Evolutionary conservation across 163 green algal species (phyloP), one percentile per base, ranked within the genome.

Genomic region (Prototheca cutis): DNA sequence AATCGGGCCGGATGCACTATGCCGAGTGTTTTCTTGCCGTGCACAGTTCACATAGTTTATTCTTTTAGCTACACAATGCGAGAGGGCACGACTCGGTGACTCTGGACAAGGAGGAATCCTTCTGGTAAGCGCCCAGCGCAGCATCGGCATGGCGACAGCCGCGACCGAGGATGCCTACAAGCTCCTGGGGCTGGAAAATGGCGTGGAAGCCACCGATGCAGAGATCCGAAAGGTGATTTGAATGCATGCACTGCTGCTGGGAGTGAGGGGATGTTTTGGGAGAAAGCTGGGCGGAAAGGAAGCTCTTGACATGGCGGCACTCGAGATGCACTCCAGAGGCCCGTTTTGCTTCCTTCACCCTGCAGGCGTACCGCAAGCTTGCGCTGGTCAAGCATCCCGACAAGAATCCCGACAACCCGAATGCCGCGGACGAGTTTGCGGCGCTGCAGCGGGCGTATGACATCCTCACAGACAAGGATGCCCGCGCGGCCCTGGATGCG

Each of bases 311-410:
- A 5, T 23, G 10, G 23, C 10, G 42, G 13, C 42, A 19, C 42
- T 45, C 13, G 17, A 15, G 17, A 15, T 10, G 13, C 36, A 15
- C 13, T 45, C 13, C 36, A 45, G 13, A 45, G 36, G 13, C 36
- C 36, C 17, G 13, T 21, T 45, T 45, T 45, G 13, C 31, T 28
- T 40, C 5, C 31, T 25, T 68, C 32, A 18, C 57, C 18, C 34
- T 61, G 64, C 75, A 91, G 82, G 84, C 82, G 21, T 93, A 88
- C 59, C 70, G 79, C 18, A 72, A 70, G 30, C 55, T 89, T 8
- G 87, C 87, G 0, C 66, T 94, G 17, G 54, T 77, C 6, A 89
- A 88, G 74, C 87, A 94, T 58, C 87, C 87, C 4, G 87, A 94
- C 67, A 93, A 93, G 59, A 84, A 89, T 61, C 63, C 67, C 24